phyloP scores from a whole-genome alignment of 345 rosid genomes.

The Eucalyptus lansdowneana region DNA sequence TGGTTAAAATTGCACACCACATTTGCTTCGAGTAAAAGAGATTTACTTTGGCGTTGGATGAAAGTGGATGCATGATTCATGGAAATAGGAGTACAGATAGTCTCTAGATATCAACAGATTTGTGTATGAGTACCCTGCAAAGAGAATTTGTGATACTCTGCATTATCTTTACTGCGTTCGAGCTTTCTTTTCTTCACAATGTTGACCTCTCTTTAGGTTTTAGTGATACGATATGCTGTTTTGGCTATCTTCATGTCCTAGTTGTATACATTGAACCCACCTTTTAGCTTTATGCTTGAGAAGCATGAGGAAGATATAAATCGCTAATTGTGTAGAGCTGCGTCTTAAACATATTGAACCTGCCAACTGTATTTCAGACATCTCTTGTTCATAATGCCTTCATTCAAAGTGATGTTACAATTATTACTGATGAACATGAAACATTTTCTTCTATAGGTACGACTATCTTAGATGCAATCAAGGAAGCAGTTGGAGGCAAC shows the following conservation, averaged over 20 bases:
- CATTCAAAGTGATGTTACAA: background rate
- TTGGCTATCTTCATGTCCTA: background rate
- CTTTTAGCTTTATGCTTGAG: background rate
- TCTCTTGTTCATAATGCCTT: background rate
- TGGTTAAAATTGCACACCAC: background rate
- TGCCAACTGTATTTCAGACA: background rate
- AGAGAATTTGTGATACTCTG: background rate
- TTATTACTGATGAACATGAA: background rate
- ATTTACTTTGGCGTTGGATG: background rate
- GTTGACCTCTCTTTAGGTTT: background rate
- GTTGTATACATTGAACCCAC: background rate
- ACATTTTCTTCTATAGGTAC: conserved; percentile 32
- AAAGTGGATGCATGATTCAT: background rate
- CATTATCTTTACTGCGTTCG: background rate
- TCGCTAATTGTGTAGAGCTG: background rate
- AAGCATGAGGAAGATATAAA: background rate
- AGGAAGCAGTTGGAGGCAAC: conserved; percentile 39
- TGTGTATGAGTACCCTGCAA: background rate
- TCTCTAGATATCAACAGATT: background rate
- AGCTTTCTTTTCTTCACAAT: background rate
- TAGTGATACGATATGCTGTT: background rate
- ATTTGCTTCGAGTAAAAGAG: background rate
- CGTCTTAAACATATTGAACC: background rate
- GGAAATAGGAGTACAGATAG: background rate
- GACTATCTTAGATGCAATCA: conserved; percentile 68